Evolutionary conservation across 352 stramenopile genomes (phyloP), one percentile per base, ranked within the genome.

Genomic region (Phytophthora litchii): DNA sequence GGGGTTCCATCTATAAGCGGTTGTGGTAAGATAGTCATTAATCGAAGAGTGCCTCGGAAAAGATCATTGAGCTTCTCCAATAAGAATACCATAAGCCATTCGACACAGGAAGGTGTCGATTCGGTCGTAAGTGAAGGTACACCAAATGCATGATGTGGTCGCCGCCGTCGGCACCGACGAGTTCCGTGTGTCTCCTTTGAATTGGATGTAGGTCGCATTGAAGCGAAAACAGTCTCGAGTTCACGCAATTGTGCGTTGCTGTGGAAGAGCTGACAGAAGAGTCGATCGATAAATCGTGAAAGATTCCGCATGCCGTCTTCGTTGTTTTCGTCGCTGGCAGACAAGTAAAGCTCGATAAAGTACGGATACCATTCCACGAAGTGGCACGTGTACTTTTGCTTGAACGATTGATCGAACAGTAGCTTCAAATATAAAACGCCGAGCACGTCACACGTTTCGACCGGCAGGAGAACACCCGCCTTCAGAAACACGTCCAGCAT

Each of bases 201-300:
- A 20, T 57, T 61, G 12, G 54, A 48, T 17, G 32, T 46, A n/a
- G 55, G 56, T 36, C 67, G 47, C 53, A 72, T 63, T 13, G 67
- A 64, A 7, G 63, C 57, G 14, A 87, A 90, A 0, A 79, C 53
- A 4, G 51, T 65, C 42, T 94, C 82, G 9, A 94, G 70, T 41
- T 89, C 78, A 7, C 78, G 72, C 2, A 94, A 65, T 48, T 94
- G 85, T 14, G 81, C 80, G 0, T 83, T 84, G 48, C 81, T 92
- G 54, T 94, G 85, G 56, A 94, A 94, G 9, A 94, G 70, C 54
- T 94, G 85, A 46, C 85, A 94, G 34, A 94, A 94, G 0, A 94
- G 56, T 21, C 85, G 81, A 47, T 94, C 85, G 38, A 94, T 89
- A 66, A 92, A 92, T 9, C 83, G 70, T 38, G 80, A 91, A 0